A percentile compares a stretch with the other conserved stretches of the same genome.
These are phyloP conservation scores for Elaphomyces granulatus DNA, from an alignment of 495 filamentous ascomycete species.

Conservation along the genomic window DNA sequence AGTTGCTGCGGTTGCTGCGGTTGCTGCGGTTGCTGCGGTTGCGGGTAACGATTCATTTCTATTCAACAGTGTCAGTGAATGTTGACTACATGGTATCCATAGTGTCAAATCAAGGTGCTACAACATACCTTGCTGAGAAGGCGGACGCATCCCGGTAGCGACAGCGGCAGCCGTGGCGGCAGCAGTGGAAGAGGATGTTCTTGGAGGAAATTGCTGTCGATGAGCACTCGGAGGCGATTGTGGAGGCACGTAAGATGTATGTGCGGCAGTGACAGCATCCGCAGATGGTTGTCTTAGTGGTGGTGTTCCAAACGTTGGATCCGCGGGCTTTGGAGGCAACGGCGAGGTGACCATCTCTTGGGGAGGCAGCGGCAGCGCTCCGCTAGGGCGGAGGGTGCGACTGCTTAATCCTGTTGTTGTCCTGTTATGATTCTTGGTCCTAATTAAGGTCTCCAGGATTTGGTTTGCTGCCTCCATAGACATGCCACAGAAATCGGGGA, in stretches of 20 bases:
- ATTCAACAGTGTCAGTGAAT: slow-evolving; percentile 2
- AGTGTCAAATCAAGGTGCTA: not conserved
- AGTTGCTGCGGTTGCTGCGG: no score
- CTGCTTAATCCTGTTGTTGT: slow-evolving; percentile 41
- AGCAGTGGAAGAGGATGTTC: slow-evolving; percentile 19
- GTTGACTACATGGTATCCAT: no score
- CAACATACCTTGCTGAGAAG: slow-evolving; percentile 27
- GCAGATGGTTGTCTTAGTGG: slow-evolving; percentile 32
- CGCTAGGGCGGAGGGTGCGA: slow-evolving; percentile 48
- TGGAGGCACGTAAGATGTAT: slow-evolving; percentile 29
- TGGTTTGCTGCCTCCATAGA: slow-evolving; percentile 94
- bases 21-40: slow-evolving; percentile 33
- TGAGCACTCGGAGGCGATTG: slow-evolving; percentile 28
- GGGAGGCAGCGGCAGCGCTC: slow-evolving; percentile 32
- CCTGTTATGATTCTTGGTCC: slow-evolving; percentile 33
- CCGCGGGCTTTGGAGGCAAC: slow-evolving; percentile 32
- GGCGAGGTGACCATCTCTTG: slow-evolving; percentile 30
- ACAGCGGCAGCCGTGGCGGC: slow-evolving; percentile 22
- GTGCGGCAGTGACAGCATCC: slow-evolving; percentile 34
- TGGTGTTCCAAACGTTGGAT: slow-evolving; percentile 34
- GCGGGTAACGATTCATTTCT: slow-evolving; percentile 24
- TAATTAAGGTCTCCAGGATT: slow-evolving; percentile 47
- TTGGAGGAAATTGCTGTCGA: slow-evolving; percentile 23
- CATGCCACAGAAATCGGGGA: slow-evolving; percentile 99
- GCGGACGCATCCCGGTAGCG: slow-evolving; percentile 19